Percentiles rank a stretch among this genome's conserved stretches.
Evolutionary conservation across 257 asterid genomes (phyloP).

Genomic region (Linaria vulgaris): DNA sequence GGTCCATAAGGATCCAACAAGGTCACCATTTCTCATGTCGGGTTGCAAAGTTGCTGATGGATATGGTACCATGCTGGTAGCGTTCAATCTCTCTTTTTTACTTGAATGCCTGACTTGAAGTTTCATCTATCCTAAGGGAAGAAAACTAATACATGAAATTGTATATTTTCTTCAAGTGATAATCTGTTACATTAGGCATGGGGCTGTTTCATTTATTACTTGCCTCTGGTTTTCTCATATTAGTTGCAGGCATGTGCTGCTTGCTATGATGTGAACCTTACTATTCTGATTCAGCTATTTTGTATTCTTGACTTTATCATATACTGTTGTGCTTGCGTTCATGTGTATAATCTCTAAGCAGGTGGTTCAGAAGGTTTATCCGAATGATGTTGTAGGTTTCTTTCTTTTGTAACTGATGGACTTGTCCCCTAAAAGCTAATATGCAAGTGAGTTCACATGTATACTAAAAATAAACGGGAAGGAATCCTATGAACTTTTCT

Average conservation of each 20-base stretch:
- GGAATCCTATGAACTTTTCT: neutral
- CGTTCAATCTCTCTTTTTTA: constrained; percentile 11
- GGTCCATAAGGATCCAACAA: constrained; percentile 84
- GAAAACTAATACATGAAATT: neutral
- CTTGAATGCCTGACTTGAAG: constrained; percentile 12
- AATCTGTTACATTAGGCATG: neutral
- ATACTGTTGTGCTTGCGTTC: no score
- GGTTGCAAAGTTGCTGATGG: constrained; percentile 99
- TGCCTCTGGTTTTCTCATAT: no score
- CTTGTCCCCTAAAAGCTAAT: no score
- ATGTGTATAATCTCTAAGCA: no score
- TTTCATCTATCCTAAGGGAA: neutral
- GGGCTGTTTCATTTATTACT: neutral
- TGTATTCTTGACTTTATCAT: no score
- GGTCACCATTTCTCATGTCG: constrained; percentile 84
- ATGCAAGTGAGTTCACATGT: no score
- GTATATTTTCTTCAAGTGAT: constrained; percentile 1
- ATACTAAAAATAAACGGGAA: neutral
- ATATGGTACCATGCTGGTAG: constrained; percentile 94
- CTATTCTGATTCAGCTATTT: no score
- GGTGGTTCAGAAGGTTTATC: no score
- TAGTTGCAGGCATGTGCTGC: no score
- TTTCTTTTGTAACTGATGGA: no score
- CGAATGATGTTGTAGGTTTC: no score
- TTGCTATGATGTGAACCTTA: no score